Conservation (phyloP, 2,329 filamentous ascomycete genomes). For the Fusarium paranaense region DNA sequence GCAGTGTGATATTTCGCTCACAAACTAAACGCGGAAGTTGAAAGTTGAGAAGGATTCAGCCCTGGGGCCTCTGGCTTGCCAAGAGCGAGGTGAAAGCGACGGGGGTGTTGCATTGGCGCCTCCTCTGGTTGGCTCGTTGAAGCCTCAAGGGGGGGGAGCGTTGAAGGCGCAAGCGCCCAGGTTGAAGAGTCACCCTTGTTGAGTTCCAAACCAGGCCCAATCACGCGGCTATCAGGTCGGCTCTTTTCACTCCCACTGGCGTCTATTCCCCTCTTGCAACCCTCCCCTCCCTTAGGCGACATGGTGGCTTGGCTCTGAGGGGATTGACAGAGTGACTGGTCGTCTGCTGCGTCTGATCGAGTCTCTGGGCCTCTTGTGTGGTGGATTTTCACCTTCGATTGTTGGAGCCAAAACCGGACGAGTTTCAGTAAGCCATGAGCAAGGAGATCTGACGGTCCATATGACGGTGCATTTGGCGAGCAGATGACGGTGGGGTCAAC, state of each 20-base stretch:
- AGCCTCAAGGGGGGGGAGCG: conserved; percentile 33
- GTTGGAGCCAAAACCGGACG: conserved; percentile 5
- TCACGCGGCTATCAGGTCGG: conserved; percentile 45
- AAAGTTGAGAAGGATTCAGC: conserved; percentile 36
- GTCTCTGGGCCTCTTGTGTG: neutral
- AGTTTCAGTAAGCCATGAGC: neutral
- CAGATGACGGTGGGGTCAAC: conserved; percentile 17
- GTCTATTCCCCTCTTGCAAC: conserved; percentile 41
- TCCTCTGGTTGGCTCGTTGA: conserved; percentile 37
- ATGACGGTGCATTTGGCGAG: neutral
- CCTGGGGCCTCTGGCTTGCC: conserved; percentile 20
- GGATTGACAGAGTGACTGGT: conserved; percentile 22
- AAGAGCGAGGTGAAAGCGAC: conserved; percentile 17
- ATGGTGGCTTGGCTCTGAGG: conserved; percentile 24
- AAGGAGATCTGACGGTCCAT: neutral
- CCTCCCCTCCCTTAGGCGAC: conserved; percentile 26
- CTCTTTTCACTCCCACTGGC: conserved; percentile 44
- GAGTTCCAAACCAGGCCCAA: conserved; percentile 38
- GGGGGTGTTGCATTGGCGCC: conserved; percentile 19
- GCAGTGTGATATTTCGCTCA: conserved; percentile 44
- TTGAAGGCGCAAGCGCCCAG: conserved; percentile 47
- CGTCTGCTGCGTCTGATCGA: neutral
- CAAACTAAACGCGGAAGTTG: conserved; percentile 35
- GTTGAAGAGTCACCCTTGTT: conserved; percentile 27
- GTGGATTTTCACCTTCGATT: neutral